A percentile compares a stretch with the other conserved stretches of the same genome.
Evolutionary conservation across 2,329 filamentous ascomycete genomes (phyloP).

Genomic region (Trichoderma aggressivum): DNA sequence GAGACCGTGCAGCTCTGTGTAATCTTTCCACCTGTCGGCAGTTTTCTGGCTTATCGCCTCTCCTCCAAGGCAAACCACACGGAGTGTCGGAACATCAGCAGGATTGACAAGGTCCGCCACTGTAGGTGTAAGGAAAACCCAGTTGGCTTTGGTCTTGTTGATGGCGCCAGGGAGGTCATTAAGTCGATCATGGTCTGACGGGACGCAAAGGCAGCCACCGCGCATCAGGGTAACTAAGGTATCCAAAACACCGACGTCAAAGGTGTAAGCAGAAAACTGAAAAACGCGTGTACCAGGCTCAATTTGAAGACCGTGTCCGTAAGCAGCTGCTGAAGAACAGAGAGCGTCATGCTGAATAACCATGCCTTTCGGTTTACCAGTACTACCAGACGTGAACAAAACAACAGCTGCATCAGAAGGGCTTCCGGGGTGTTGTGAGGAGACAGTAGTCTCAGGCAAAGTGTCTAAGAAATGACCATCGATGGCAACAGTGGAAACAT

Average conservation of each 20-base stretch:
- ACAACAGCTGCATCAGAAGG: background rate
- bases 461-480: background rate
- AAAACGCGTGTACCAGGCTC: slow-evolving; percentile 16
- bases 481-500: background rate
- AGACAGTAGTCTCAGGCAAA: background rate
- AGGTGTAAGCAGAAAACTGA: slow-evolving; percentile 23
- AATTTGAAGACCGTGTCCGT: background rate
- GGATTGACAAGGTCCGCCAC: slow-evolving; percentile 17
- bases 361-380: slow-evolving; percentile 1
- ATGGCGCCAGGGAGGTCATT: slow-evolving; percentile 20
- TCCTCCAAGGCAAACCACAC: slow-evolving; percentile 2
- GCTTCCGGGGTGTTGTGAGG: background rate
- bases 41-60: slow-evolving; percentile 4
- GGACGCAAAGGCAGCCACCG: slow-evolving; percentile 23
- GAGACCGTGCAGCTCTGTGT: background rate
- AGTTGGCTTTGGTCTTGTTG: slow-evolving; percentile 4
- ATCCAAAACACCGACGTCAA: slow-evolving; percentile 22
- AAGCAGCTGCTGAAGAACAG: slow-evolving; percentile 4
- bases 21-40: slow-evolving; percentile 5
- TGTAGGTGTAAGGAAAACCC: slow-evolving; percentile 21
- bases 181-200: slow-evolving; percentile 18
- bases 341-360: slow-evolving; percentile 4
- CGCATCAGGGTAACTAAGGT: slow-evolving; percentile 20
- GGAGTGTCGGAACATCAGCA: background rate
- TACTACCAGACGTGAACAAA: slow-evolving; percentile 14